Evolutionary conservation across 768 basidiomycete genomes (phyloP).

Genomic region (Phylloporus sp.): DNA sequence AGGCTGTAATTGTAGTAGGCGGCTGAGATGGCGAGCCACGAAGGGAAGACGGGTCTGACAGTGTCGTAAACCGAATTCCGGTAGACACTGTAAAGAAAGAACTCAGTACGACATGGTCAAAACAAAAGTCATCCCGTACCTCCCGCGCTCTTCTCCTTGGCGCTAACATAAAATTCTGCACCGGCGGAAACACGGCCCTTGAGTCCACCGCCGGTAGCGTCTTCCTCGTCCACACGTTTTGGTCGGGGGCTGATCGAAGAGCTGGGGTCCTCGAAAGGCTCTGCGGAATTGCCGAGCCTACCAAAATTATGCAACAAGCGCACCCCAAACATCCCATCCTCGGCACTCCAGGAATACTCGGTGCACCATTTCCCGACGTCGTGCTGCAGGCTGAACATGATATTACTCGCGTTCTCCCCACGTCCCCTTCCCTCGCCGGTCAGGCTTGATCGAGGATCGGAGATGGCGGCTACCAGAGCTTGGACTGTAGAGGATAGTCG

Average conservation of each 20-base stretch:
- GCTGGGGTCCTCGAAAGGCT: conserved; percentile 33
- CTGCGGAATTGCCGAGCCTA: conserved; percentile 41
- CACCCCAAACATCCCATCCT: conserved; percentile 91
- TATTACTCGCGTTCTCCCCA: conserved; percentile 54
- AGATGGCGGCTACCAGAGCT: conserved; percentile 79
- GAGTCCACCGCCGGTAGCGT: conserved; percentile 85
- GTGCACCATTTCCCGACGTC: conserved; percentile 90
- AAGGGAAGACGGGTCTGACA: conserved; percentile 72
- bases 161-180: conserved; percentile 90
- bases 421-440: conserved; percentile 36
- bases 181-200: conserved; percentile 89
- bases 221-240: conserved; percentile 93
- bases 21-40: conserved; percentile 55
- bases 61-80: conserved; percentile 89
- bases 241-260: conserved; percentile 32
- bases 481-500: conserved; percentile 76
- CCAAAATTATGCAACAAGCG: conserved; percentile 92
- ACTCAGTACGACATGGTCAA: not conserved
- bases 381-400: conserved; percentile 85
- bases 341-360: conserved; percentile 92
- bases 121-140: conserved; percentile 39
- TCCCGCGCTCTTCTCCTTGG: conserved; percentile 88
- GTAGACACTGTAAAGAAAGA: conserved; percentile 63
- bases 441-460: conserved; percentile 59
- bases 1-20: conserved; percentile 89